These are phyloP conservation scores for Sporisorium scitamineum DNA, from an alignment of 1,284 basidiomycete species.

Conservation along the genomic window DNA sequence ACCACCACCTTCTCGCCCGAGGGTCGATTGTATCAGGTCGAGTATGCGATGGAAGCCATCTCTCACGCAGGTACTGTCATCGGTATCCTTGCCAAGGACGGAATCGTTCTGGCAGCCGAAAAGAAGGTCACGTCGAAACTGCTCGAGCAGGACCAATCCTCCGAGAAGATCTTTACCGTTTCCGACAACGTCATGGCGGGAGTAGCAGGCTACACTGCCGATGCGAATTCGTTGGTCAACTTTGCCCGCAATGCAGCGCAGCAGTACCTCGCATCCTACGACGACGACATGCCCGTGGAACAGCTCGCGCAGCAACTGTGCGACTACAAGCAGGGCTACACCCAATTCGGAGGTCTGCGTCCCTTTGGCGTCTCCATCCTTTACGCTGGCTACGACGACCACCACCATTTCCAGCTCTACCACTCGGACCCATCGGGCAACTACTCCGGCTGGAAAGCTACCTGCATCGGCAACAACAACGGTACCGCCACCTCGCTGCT, in stretches of 20 bases:
- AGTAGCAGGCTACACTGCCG: conserved; percentile 94
- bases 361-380: conserved; percentile 97
- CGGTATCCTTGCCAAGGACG: conserved; percentile 87
- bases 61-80: conserved; percentile 95
- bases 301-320: conserved; percentile 92
- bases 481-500: conserved; percentile 91
- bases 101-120: conserved; percentile 97
- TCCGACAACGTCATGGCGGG: conserved; percentile 86
- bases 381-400: conserved; percentile 95
- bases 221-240: conserved; percentile 97
- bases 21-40: conserved; percentile 76
- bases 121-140: conserved; percentile 99
- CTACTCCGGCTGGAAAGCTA: conserved; percentile 99
- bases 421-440: conserved; percentile 98
- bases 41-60: conserved; percentile 99
- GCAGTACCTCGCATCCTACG: conserved; percentile 84
- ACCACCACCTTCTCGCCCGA: conserved; percentile 70
- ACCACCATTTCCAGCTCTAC: conserved; percentile 97
- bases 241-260: conserved; percentile 92
- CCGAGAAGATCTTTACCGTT: conserved; percentile 96
- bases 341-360: conserved; percentile 96
- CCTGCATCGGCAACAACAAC: conserved; percentile 96
- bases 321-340: conserved; percentile 98
- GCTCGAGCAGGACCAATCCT: conserved; percentile 88
- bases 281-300: conserved; percentile 98